Evolutionary conservation across 1,284 basidiomycete species (phyloP).

Genomic region (Naganishia liquefaciens): DNA sequence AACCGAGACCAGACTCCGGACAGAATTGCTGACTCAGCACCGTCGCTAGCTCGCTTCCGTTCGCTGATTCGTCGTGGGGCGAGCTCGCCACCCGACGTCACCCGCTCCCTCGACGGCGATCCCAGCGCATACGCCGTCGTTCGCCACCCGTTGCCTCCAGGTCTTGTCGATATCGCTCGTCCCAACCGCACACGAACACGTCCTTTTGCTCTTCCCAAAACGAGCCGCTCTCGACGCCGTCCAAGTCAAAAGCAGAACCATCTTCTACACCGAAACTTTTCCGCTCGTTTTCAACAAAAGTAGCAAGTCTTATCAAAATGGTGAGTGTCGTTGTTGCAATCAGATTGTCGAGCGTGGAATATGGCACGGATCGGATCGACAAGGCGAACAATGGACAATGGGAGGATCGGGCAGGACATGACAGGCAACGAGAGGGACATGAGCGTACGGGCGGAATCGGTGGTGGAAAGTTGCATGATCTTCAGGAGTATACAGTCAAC

Average conservation of each 20-base stretch:
- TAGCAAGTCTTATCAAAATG: slow-evolving; percentile 27
- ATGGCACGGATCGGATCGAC: slow-evolving; percentile 10
- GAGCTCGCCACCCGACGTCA: slow-evolving; percentile 1
- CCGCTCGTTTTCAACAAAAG: slow-evolving; percentile 31
- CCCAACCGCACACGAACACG: not conserved
- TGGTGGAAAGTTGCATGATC: too few species aligned
- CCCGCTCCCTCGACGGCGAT: slow-evolving; percentile 7
- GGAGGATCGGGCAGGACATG: too few species aligned
- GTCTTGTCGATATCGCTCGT: not conserved
- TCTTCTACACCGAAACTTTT: slow-evolving; percentile 26
- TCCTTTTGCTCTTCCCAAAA: slow-evolving; percentile 7
- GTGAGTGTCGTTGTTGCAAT: not conserved
- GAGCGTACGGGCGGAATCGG: not conserved
- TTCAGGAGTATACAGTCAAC: too few species aligned
- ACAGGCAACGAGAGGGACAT: not conserved
- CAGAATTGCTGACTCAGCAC: not conserved
- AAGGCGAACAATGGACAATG: too few species aligned
- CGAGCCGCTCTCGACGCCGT: slow-evolving; percentile 29
- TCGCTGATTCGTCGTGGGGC: slow-evolving; percentile 9
- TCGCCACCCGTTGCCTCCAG: slow-evolving; percentile 7
- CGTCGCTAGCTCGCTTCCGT: not conserved
- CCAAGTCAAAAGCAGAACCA: slow-evolving; percentile 31
- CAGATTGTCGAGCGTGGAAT: not conserved
- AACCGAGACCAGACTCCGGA: too few species aligned
- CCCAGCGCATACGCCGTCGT: not conserved